Conservation (phyloP, 768 basidiomycete genomes). For the Mycena polygramma region DNA sequence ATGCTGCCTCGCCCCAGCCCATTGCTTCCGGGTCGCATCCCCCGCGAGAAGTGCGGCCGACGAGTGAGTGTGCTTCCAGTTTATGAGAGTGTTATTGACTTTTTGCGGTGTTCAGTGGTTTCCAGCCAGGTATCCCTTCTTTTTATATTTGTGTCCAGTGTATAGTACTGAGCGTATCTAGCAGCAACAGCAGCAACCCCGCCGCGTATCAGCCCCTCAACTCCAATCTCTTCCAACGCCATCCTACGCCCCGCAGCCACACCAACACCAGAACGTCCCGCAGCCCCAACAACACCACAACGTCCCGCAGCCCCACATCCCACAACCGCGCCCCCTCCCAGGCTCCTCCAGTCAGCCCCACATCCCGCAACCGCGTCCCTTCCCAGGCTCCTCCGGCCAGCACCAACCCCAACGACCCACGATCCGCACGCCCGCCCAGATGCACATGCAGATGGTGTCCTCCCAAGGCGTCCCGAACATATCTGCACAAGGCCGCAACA, state of each 20-base stretch:
- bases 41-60: neutral
- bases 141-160: neutral
- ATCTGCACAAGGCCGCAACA: no score
- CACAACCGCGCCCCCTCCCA: neutral
- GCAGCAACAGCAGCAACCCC: neutral
- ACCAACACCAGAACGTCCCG: neutral
- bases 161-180: neutral
- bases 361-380: neutral
- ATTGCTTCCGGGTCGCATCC: neutral
- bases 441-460: no score
- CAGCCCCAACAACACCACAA: no score
- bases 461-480: no score
- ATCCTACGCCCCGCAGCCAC: neutral
- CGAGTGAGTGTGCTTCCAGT: neutral
- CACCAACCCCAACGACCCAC: neutral
- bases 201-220: conserved; percentile 15
- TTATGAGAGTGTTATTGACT: neutral
- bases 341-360: neutral
- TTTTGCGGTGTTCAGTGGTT: neutral
- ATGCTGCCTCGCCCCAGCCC: neutral
- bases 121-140: conserved; percentile 11
- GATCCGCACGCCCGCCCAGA: neutral
- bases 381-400: neutral
- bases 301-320: neutral
- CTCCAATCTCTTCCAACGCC: neutral